Conservation (phyloP, 106 monocot species). For the Allium sativum region DNA sequence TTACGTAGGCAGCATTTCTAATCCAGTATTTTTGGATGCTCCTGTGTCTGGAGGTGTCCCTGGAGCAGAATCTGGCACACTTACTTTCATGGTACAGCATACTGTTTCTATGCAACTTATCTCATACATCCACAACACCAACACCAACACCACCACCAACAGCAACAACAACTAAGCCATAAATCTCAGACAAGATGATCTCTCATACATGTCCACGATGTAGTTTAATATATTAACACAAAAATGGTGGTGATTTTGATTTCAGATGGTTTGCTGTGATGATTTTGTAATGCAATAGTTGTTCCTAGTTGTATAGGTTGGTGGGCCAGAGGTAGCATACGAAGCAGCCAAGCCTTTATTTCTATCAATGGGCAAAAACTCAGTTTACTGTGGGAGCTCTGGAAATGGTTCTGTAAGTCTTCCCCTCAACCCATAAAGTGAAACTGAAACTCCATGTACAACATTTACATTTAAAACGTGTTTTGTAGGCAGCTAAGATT, state of each 20-base stretch:
- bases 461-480: background rate
- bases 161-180: no score
- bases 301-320: conserved; percentile 40
- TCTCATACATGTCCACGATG: background rate
- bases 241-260: background rate
- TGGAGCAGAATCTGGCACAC: conserved; percentile 80
- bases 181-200: no score
- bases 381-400: conserved; percentile 77
- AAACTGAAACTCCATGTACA: background rate
- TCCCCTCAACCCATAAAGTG: background rate
- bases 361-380: conserved; percentile 77
- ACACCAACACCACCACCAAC: no score
- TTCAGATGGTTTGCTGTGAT: background rate
- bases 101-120: conserved; percentile 1
- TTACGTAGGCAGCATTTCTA: background rate
- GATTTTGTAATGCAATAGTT: conserved; percentile 3
- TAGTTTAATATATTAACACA: background rate
- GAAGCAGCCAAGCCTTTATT: conserved; percentile 74
- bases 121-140: background rate
- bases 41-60: conserved; percentile 98
- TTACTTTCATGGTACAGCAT: conserved; percentile 83
- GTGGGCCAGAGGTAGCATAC: conserved; percentile 74
- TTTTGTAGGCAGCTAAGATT: conserved; percentile 76
- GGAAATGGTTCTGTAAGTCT: conserved; percentile 91
- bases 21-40: conserved; percentile 87